phyloP scores from a whole-genome alignment of 2,329 filamentous ascomycete genomes.

The Cercospora citrullina region DNA sequence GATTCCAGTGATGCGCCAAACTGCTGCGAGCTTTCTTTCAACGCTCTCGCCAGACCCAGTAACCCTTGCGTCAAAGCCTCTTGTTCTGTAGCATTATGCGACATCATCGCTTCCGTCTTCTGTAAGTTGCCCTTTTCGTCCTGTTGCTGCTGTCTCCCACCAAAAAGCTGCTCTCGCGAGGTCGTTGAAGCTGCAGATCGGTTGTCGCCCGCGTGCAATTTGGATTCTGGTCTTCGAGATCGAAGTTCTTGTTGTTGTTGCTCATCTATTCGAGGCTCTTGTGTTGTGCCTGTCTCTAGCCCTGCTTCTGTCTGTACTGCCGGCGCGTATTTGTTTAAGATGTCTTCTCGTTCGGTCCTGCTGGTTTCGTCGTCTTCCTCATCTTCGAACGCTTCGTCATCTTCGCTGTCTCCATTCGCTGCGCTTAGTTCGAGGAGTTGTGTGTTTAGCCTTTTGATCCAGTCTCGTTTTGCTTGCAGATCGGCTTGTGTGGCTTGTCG shows the following conservation, averaged over 20 bases:
- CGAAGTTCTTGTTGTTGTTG: slow-evolving; percentile 30
- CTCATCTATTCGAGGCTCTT: slow-evolving; percentile 14
- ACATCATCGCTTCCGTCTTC: slow-evolving; percentile 66
- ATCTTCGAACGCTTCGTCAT: slow-evolving; percentile 45
- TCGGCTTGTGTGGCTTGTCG: slow-evolving; percentile 64
- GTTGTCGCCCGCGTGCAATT: slow-evolving; percentile 30
- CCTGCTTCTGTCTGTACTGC: slow-evolving; percentile 36
- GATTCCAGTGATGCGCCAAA: slow-evolving; percentile 74
- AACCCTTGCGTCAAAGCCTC: slow-evolving; percentile 79
- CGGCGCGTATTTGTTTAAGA: slow-evolving; percentile 46
- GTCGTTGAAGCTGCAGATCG: slow-evolving; percentile 36
- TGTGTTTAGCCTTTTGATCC: slow-evolving; percentile 65
- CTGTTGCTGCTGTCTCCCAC: slow-evolving; percentile 25
- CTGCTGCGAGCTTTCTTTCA: slow-evolving; percentile 72
- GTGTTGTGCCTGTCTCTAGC: slow-evolving; percentile 27
- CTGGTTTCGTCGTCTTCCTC: slow-evolving; percentile 44
- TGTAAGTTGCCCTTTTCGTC: slow-evolving; percentile 26
- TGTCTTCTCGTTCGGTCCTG: slow-evolving; percentile 46
- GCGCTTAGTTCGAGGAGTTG: slow-evolving; percentile 68
- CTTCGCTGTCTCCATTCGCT: slow-evolving; percentile 45
- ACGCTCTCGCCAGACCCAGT: slow-evolving; percentile 72
- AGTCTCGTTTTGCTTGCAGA: slow-evolving; percentile 63
- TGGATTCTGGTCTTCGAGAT: slow-evolving; percentile 26
- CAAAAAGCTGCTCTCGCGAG: slow-evolving; percentile 43
- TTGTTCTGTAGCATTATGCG: slow-evolving; percentile 77